These are phyloP conservation scores for Botrytis porri DNA, from an alignment of 2,329 filamentous ascomycete genomes.

Conservation along the genomic window DNA sequence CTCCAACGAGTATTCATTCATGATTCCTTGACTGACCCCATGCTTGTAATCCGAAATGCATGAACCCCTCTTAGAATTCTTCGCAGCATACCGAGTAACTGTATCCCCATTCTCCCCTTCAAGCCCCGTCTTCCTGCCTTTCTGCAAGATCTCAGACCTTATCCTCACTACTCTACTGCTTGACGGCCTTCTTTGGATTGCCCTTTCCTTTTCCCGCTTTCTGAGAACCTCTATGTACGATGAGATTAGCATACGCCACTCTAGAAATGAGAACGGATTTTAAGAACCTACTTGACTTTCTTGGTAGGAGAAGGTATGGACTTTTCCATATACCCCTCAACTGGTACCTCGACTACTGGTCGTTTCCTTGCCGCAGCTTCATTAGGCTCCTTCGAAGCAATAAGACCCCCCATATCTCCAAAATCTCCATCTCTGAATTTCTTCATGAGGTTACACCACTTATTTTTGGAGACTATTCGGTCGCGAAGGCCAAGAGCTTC, in stretches of 20 bases:
- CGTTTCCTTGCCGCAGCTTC: not conserved
- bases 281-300: not conserved
- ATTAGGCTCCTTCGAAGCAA: not conserved
- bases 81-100: not conserved
- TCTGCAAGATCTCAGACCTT: not conserved
- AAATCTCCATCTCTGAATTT: not conserved
- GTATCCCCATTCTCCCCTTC: not conserved
- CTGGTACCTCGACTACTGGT: not conserved
- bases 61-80: not conserved
- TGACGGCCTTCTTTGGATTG: not conserved
- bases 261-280: not conserved
- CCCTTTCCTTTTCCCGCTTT: not conserved
- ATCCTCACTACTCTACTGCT: not conserved
- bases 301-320: not conserved
- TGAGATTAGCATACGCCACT: not conserved
- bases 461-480: not conserved
- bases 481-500: not conserved
- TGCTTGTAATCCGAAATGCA: not conserved
- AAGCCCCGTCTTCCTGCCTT: not conserved
- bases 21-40: not conserved
- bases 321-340: not conserved
- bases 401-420: not conserved
- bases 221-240: not conserved
- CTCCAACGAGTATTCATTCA: not conserved
- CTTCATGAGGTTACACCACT: not conserved